These are phyloP conservation scores for Macroventuria anomochaeta DNA, from an alignment of 2,329 filamentous ascomycete species.

Conservation along the genomic window DNA sequence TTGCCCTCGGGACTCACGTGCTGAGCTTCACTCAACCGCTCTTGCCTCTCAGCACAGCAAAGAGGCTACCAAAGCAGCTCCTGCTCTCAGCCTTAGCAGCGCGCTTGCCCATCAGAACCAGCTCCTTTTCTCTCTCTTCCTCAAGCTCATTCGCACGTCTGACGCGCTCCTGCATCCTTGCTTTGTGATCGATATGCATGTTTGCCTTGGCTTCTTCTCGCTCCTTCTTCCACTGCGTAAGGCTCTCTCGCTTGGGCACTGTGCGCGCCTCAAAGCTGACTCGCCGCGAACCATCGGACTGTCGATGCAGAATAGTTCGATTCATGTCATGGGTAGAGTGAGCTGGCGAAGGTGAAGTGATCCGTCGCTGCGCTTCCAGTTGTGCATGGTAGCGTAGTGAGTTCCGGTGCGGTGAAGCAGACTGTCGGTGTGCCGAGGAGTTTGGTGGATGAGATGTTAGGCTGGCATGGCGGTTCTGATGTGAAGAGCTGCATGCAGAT, in stretches of 20 bases:
- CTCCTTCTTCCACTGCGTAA: conserved; percentile 35
- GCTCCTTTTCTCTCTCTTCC: conserved; percentile 30
- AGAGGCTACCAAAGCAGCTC: conserved; percentile 11
- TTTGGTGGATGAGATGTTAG: conserved; percentile 15
- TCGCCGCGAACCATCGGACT: conserved; percentile 1
- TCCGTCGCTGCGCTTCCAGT: not conserved
- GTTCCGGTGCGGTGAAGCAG: conserved; percentile 2
- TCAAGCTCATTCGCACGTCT: conserved; percentile 40
- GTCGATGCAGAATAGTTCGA: not conserved
- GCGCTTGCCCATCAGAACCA: conserved; percentile 23
- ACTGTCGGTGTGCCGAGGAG: not conserved
- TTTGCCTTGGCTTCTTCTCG: conserved; percentile 25
- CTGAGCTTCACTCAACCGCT: not conserved
- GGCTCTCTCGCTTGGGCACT: conserved; percentile 26
- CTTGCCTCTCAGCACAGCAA: conserved; percentile 4
- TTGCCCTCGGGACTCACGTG: too few relatives aligned
- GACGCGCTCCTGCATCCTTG: conserved; percentile 34
- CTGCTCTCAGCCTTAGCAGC: not conserved
- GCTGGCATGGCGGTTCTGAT: conserved; percentile 10
- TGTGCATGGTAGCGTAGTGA: conserved; percentile 4
- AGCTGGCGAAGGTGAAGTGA: conserved; percentile 2
- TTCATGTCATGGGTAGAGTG: not conserved
- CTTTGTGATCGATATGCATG: conserved; percentile 15
- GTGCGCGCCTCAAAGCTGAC: conserved; percentile 11
- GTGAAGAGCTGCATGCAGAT: not conserved